Evolutionary conservation across 768 basidiomycete species (phyloP), one percentile per base, ranked within the genome.

Genomic region (Asterophora parasitica): DNA sequence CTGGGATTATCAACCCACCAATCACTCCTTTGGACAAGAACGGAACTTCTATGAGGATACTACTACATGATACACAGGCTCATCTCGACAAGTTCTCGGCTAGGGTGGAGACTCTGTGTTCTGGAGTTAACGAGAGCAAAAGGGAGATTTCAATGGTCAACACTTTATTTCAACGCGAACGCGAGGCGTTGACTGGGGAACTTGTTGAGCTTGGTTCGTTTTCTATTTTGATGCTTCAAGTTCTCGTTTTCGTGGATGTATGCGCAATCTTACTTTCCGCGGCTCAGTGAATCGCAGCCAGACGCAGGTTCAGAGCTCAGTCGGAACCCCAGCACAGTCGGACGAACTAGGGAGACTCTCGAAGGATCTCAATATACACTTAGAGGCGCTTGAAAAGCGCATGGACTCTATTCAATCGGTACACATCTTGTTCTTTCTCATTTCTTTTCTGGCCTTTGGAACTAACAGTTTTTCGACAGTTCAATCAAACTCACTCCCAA

Each of bases 1-100:
- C 50, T 32, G 46, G 35, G 33, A 43, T 50, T 19, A 34, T 45
- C 12, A 42, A 50, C 15, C 58, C 60, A n/a, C 72, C 77, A 9
- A 52, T 71, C 34, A 69, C 70, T 9, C 81, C 85, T 4, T 55
- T 77, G 23, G 85, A 88, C 65, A 86, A 77, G 55, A 75, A 77
- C 8, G 78, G 76, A 10, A 83, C 85, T 3, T 84, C 86, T 5
- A 82, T 82, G 67, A 78, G 85, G 33, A 74, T 88, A 54, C 72
- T 88, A 10, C 66, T 89, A 16, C 79, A 88, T 53, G 87, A 88
- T 59, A 87, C 84, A 0, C 84, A 87, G 47, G 77, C 75, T 16
- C 78, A 82, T 51, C 72, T 88, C 30, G 84, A 89, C 63, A 77
- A 69, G 55, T 88, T 88, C 50, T 77, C 82, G 0, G 66, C 66